Base-by-base conservation (phyloP, 2,329 filamentous ascomycete genomes). In the Whalleya microplaca region DNA sequence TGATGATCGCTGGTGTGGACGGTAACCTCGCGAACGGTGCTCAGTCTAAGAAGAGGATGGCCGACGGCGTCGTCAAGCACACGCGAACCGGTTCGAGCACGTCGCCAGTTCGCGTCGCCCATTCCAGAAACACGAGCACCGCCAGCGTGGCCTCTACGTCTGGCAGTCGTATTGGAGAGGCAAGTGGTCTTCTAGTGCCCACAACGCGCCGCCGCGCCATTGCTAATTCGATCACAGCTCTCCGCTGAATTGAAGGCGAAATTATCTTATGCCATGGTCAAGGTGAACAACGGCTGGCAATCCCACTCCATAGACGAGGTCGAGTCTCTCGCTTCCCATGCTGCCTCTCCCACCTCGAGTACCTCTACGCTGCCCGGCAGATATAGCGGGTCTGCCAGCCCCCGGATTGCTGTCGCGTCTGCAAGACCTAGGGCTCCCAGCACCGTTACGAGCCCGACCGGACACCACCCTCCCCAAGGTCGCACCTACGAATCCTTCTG, bases 181-280 rank as follows among this genome's bases (percentile, higher is more conserved):
- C 95, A 80, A 66, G 79, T n/a, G n/a, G n/a, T 79, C 64, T 56
- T 62, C 60, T 64, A 59, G 66, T 56, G 64, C 59, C 19, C 14
- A 41, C 20, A 45, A 58, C 51, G 53, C 56, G 62, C 59, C 49
- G 32, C 43, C 29, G 47, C 45, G 47, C 56, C 40, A 41, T 29
- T 45, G 53, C 60, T 70, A 62, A 70, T 57, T 52, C 19, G 10
- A 47, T 51, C 45, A 45, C 51, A 72, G 70, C 61, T 71, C 43
- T 72, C 70, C 20, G 69, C 70, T 52, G 90, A 94, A 69, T 82
- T 98, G 50, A 89, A 88, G 70, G 88, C 92, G 48, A 89, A 92
- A 66, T 82, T 98, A 23, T 91, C 92, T 6, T 97, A 97, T 73
- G 94, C 94, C 62, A 95, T 96, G 84, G 84, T 96, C 70, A 97